Evolutionary conservation across 495 filamentous ascomycete genomes (phyloP).

Genomic region (Hypoxylon subgilvum): DNA sequence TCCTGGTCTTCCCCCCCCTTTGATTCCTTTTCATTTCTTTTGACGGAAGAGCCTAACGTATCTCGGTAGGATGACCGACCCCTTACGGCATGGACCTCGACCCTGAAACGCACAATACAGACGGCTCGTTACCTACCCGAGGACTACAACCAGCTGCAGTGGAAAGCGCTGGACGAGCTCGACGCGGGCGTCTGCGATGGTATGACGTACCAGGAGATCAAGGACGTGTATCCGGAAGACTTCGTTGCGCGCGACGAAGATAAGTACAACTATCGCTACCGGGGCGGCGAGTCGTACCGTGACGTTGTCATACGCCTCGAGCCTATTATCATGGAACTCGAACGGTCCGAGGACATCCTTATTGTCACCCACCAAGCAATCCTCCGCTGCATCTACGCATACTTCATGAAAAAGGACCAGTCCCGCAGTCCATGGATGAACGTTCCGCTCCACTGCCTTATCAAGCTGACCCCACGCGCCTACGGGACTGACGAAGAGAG

Average conservation of each 20-base stretch:
- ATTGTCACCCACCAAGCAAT: constrained; percentile 98
- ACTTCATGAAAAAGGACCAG: constrained; percentile 96
- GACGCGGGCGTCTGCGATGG: constrained; percentile 96
- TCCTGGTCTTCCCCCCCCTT: neutral
- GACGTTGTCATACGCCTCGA: constrained; percentile 97
- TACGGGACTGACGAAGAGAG: constrained; percentile 88
- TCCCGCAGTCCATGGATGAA: constrained; percentile 96
- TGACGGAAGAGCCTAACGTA: constrained; percentile 16
- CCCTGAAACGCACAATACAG: constrained; percentile 87
- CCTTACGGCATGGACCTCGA: constrained; percentile 97
- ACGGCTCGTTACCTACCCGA: constrained; percentile 80
- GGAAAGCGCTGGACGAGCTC: constrained; percentile 97
- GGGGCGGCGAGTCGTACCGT: constrained; percentile 94
- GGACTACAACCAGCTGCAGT: constrained; percentile 88
- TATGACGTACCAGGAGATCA: constrained; percentile 91
- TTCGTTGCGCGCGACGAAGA: constrained; percentile 94
- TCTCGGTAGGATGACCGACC: constrained; percentile 64
- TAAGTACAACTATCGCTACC: constrained; percentile 98
- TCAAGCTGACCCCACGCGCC: constrained; percentile 93
- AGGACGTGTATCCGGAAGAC: constrained; percentile 87
- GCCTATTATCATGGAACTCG: constrained; percentile 99
- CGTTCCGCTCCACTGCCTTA: constrained; percentile 86
- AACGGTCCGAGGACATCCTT: constrained; percentile 93
- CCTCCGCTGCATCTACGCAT: constrained; percentile 94
- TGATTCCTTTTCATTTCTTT: neutral